A percentile compares a stretch with the other conserved stretches of the same genome.
Conservation (phyloP, 1,284 basidiomycete species). For the Cutaneotrichosporon sp. region DNA sequence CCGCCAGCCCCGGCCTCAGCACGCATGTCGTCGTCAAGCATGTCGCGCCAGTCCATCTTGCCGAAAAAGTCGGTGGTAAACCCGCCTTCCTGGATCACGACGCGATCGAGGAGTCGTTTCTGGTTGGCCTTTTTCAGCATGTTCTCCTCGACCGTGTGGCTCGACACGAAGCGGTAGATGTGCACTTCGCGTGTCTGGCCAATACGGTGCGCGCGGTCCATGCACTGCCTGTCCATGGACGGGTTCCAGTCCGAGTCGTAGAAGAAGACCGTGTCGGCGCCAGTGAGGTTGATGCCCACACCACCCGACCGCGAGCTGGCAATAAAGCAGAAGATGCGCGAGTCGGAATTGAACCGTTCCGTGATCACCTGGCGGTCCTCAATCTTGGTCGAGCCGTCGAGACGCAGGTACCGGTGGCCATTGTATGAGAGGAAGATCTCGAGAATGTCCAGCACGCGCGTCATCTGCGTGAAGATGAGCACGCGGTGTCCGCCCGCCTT, state of each 20-base stretch:
- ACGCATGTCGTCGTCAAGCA: slow-evolving; percentile 55
- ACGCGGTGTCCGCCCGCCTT: slow-evolving; percentile 83
- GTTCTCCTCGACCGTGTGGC: slow-evolving; percentile 83
- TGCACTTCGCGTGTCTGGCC: slow-evolving; percentile 96
- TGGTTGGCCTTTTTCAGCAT: slow-evolving; percentile 95
- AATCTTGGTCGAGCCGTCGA: slow-evolving; percentile 93
- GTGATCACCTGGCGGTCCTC: slow-evolving; percentile 94
- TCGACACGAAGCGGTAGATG: slow-evolving; percentile 90
- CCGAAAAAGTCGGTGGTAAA: slow-evolving; percentile 61
- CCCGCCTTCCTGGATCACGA: slow-evolving; percentile 90
- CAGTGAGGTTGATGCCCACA: slow-evolving; percentile 92
- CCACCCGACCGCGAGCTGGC: slow-evolving; percentile 89
- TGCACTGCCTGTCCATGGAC: slow-evolving; percentile 94
- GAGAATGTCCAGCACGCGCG: slow-evolving; percentile 84
- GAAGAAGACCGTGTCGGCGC: slow-evolving; percentile 87
- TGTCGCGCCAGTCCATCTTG: slow-evolving; percentile 71
- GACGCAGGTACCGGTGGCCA: slow-evolving; percentile 84
- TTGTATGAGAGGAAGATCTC: slow-evolving; percentile 90
- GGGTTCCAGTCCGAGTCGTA: slow-evolving; percentile 98
- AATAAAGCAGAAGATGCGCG: slow-evolving; percentile 88
- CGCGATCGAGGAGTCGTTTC: slow-evolving; percentile 81
- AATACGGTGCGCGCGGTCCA: slow-evolving; percentile 73
- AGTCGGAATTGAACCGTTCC: slow-evolving; percentile 91
- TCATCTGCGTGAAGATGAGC: slow-evolving; percentile 98
- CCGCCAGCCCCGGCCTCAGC: background rate